A percentile compares a stretch with the other conserved stretches of the same genome.
phyloP scores from a whole-genome alignment of 495 filamentous ascomycete species.

The Rhypophila decipiens region DNA sequence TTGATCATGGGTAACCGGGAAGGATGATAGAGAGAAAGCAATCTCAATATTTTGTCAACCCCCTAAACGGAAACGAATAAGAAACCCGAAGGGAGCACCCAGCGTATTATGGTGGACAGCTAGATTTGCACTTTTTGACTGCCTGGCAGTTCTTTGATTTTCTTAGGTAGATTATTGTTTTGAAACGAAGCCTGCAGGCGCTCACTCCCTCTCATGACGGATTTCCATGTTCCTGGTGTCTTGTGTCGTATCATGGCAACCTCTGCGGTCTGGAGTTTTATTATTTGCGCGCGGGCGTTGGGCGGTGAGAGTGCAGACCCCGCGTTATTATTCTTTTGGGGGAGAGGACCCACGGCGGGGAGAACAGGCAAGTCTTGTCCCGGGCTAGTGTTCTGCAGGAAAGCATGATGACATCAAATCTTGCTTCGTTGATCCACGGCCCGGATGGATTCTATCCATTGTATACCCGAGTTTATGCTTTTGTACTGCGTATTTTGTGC shows the following conservation, averaged over 20 bases:
- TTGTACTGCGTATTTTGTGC: no score
- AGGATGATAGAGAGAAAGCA: no score
- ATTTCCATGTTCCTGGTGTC: not conserved
- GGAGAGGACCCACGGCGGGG: no score
- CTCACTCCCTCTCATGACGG: not conserved
- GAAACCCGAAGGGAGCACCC: no score
- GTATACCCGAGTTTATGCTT: no score
- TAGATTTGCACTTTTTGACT: constrained; percentile 22
- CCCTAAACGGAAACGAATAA: constrained; percentile 4
- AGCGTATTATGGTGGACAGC: constrained; percentile 6
- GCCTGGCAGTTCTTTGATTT: constrained; percentile 14
- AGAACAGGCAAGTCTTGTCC: no score
- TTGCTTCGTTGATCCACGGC: no score
- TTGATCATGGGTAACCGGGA: constrained; percentile 10
- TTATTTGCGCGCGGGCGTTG: not conserved
- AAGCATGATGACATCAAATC: no score
- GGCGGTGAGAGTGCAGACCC: not conserved
- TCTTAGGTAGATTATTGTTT: constrained; percentile 19
- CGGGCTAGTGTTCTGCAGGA: no score
- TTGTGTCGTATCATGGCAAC: not conserved
- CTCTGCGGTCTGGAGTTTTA: not conserved
- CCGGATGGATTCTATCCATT: no score
- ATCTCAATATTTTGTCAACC: constrained; percentile 13
- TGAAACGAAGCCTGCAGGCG: constrained; percentile 4
- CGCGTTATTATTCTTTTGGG: no score